These are phyloP conservation scores for Punica granatum DNA, from an alignment of 345 rosid species.

Conservation along the genomic window DNA sequence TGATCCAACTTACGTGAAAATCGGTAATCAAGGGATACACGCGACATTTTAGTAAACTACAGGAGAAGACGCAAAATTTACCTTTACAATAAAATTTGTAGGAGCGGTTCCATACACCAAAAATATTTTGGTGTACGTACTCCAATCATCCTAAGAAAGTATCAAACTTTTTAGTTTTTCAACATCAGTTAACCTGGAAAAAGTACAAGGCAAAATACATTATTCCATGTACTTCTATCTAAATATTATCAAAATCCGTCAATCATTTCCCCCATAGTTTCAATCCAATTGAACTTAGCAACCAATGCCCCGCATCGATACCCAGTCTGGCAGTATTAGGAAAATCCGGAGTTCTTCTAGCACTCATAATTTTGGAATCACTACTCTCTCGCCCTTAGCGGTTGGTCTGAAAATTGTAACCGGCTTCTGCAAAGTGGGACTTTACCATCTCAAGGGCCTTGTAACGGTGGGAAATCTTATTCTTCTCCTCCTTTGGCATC, in stretches of 20 bases:
- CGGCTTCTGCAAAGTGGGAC: conserved; percentile 64
- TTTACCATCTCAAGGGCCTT: conserved; percentile 66
- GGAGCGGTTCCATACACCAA: too few relatives aligned
- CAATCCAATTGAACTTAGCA: not conserved
- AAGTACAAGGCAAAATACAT: too few relatives aligned
- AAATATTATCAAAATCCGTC: not conserved
- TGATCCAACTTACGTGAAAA: too few relatives aligned
- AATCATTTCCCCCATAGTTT: not conserved
- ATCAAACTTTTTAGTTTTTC: too few relatives aligned
- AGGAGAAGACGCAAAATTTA: too few relatives aligned
- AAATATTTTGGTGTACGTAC: too few relatives aligned
- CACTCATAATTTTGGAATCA: not conserved
- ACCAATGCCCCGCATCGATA: too few relatives aligned
- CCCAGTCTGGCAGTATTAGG: not conserved
- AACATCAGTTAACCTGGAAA: too few relatives aligned
- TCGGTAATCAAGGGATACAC: too few relatives aligned
- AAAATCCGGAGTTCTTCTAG: not conserved
- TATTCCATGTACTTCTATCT: not conserved
- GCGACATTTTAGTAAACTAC: too few relatives aligned
- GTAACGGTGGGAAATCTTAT: conserved; percentile 83
- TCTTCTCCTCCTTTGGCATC: conserved; percentile 92
- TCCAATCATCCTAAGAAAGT: too few relatives aligned
- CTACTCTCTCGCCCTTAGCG: conserved; percentile 13
- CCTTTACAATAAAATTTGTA: too few relatives aligned
- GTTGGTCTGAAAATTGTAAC: conserved; percentile 39